Conservation (phyloP, 108 stramenopile species). For the Nannochloropsis oceanica region DNA sequence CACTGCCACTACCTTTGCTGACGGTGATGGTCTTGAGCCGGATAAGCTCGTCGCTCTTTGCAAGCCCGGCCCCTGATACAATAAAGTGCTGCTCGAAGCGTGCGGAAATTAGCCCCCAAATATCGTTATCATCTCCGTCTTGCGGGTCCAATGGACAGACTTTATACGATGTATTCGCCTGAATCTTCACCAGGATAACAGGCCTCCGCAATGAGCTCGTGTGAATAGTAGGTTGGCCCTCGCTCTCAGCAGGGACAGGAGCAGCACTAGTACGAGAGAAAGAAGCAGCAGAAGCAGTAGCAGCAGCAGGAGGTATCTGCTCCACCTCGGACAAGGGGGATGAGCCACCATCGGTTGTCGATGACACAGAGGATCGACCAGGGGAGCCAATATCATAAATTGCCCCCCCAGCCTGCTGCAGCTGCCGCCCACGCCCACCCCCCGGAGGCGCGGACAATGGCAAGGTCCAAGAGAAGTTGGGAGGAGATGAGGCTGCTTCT, state of each 20-base stretch:
- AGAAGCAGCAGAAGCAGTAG: too few relatives aligned
- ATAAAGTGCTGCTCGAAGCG: neutral
- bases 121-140: neutral
- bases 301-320: neutral
- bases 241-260: neutral
- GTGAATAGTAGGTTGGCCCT: neutral
- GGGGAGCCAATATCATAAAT: neutral
- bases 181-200: neutral
- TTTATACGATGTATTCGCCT: neutral
- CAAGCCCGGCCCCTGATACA: neutral
- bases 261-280: too few relatives aligned
- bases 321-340: neutral
- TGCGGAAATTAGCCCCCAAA: neutral
- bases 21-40: neutral
- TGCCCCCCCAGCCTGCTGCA: neutral
- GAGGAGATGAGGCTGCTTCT: neutral
- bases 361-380: neutral
- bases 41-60: neutral
- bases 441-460: neutral
- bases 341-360: neutral
- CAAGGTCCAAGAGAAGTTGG: neutral
- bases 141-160: neutral
- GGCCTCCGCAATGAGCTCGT: neutral
- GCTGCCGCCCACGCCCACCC: neutral
- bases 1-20: neutral